Base-by-base conservation (phyloP, 2,329 filamentous ascomycete species). In the Nothophaeocryptopus gaeumannii region DNA sequence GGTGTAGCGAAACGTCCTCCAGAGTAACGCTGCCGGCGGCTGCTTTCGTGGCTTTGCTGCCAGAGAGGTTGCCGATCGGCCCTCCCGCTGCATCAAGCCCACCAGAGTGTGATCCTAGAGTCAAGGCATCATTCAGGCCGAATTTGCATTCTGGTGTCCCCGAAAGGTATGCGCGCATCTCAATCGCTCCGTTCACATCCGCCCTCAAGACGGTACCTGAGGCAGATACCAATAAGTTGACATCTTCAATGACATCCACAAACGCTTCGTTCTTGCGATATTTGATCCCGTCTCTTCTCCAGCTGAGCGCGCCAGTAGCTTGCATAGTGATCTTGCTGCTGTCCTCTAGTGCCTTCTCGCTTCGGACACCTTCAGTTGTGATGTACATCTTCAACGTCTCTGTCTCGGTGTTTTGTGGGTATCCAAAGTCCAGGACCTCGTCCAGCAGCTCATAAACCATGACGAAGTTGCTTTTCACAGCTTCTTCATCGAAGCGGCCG, bases 311-410 rank as follows among this genome's bases (percentile, higher is more conserved):
- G 35, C 95, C 93, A 0, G 93, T 99, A 10, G 93, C 95, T 76
- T 99, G 93, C 91, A 97, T 96, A 20, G 93, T 99, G 72, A 99
- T 99, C 70, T 92, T 93, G 60, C 90, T 92, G 43, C 92, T 96
- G 70, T 99, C 92, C 68, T 96, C 89, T 68, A 68, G 71, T 73
- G 84, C 86, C 60, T 84, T 78, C 70, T 90, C 90, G 30, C 90
- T 95, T 72, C 96, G 96, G 73, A 99, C 92, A 51, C 93, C 93
- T 75, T 99, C 93, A 32, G 93, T 99, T 37, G 95, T 99, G 67
- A 99, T 99, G 78, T 99, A 99, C 92, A 97, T 97, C 74, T 99
- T 99, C 63, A 99, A 78, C 12, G 93, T 97, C 70, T 99, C 93
- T 46, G 92, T 96, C 74, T 99, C 93, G 56, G 93, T 99, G 71